Base-by-base conservation (phyloP, 495 filamentous ascomycete genomes). In the Penicillium manginii region DNA sequence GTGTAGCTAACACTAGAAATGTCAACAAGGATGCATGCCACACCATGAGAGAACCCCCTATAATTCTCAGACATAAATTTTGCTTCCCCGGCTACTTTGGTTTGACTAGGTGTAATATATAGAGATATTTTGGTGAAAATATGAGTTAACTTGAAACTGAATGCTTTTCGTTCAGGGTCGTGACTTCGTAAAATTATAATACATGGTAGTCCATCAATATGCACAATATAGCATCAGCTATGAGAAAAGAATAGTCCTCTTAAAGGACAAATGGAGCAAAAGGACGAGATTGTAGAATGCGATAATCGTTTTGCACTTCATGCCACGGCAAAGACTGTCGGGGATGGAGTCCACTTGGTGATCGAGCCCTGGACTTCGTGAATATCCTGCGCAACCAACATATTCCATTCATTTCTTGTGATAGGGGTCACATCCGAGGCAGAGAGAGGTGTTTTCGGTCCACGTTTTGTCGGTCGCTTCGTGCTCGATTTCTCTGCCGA, bases 381-480 rank as follows among this genome's bases (percentile, higher is more conserved):
- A 37, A 77, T 70, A 17, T 75, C 72, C 23, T 73, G 54, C 12
- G 62, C 64, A 17, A 75, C 65, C 15, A 80, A 66, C 12, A 79
- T 66, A 52, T 80, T 80, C 78, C 78, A 80, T 61, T 80, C 78
- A 47, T 77, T 78, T 11, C 73, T 58, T 2, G 78, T 80, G 58
- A 78, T 80, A 4, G 78, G 78, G 0, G 76, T 79, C 15, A 79
- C 76, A 62, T 80, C 76, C 11, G 76, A 78, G 6, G 76, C 74
- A 1, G 78, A 79, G 52, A 73, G 51, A 3, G 78, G 78, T 2
- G 77, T 80, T 55, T 78, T 79, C 4, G 77, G 76, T 1, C 70
- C 77, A 12, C 76, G 70, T 39, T 68, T 74, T 21, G 55, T 43
- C 3, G 64, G n/a, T 39, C 45, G 47, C 40, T 51, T 54, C 32